Evolutionary conservation across 306 rosid species (phyloP).

Genomic region (Trifolium subterraneum): DNA sequence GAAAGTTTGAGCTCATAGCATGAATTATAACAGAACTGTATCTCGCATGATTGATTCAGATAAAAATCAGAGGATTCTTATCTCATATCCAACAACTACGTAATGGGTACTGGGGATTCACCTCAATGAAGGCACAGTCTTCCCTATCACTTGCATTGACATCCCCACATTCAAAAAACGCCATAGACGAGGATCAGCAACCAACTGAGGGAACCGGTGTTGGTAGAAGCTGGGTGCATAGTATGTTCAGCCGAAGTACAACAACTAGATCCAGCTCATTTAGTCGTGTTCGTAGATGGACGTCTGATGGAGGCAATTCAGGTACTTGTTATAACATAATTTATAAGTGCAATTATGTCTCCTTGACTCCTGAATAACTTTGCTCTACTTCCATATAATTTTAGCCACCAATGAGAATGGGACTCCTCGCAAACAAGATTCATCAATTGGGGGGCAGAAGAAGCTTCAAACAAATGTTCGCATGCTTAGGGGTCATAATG

Average conservation of each 20-base stretch:
- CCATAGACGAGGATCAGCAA: constrained; percentile 78
- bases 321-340: constrained; percentile 49
- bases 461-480: constrained; percentile 94
- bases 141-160: constrained; percentile 66
- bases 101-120: constrained; percentile 85
- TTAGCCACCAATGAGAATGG: too few species aligned
- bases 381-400: constrained; percentile 26
- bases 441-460: constrained; percentile 76
- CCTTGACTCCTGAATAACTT: constrained; percentile 30
- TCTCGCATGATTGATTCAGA: constrained; percentile 59
- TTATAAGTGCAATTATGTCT: constrained; percentile 13
- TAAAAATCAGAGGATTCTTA: too few species aligned
- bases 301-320: constrained; percentile 74
- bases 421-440: constrained; percentile 77
- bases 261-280: constrained; percentile 78
- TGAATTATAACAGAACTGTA: constrained; percentile 37
- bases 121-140: constrained; percentile 72
- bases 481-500: constrained; percentile 92
- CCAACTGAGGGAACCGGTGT: constrained; percentile 88
- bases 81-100: too few species aligned
- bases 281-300: constrained; percentile 85
- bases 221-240: constrained; percentile 98
- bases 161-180: constrained; percentile 83
- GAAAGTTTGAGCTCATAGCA: constrained; percentile 35
- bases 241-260: constrained; percentile 91